phyloP scores from a whole-genome alignment of 1,284 basidiomycete genomes.

The Laetiporus sulphureus region DNA sequence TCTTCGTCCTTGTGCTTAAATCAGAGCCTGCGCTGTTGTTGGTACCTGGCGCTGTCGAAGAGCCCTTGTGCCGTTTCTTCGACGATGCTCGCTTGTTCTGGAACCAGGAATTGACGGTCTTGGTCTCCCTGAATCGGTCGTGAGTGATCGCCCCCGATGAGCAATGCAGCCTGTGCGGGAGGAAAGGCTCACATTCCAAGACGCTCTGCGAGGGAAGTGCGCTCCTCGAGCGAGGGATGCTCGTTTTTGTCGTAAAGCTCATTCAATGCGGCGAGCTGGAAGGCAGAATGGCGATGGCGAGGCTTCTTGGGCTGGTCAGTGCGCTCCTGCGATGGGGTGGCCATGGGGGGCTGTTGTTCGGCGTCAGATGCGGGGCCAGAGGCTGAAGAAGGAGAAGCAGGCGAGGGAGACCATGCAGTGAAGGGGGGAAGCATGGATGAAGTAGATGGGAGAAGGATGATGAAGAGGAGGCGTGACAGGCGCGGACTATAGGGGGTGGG shows the following conservation, averaged over 20 bases:
- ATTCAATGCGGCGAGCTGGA: slow-evolving; percentile 67
- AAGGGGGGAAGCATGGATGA: slow-evolving; percentile 30
- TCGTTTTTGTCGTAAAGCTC: slow-evolving; percentile 69
- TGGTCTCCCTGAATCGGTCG: slow-evolving; percentile 53
- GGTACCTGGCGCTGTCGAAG: slow-evolving; percentile 8
- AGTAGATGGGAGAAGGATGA: slow-evolving; percentile 17
- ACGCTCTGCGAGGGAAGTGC: slow-evolving; percentile 57
- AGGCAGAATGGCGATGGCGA: slow-evolving; percentile 64
- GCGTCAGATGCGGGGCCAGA: background rate
- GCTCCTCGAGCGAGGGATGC: slow-evolving; percentile 64
- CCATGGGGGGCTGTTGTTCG: slow-evolving; percentile 19
- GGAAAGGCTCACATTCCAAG: slow-evolving; percentile 59
- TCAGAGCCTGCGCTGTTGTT: slow-evolving; percentile 5
- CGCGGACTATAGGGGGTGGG: slow-evolving; percentile 20
- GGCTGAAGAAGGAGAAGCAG: slow-evolving; percentile 12
- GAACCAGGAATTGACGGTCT: slow-evolving; percentile 80
- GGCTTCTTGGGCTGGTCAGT: slow-evolving; percentile 58
- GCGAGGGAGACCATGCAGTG: slow-evolving; percentile 20
- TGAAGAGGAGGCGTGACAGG: slow-evolving; percentile 15
- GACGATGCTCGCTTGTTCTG: slow-evolving; percentile 78
- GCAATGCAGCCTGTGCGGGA: slow-evolving; percentile 10
- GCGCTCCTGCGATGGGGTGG: slow-evolving; percentile 20
- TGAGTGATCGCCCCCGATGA: slow-evolving; percentile 8
- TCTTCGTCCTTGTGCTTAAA: slow-evolving; percentile 1
- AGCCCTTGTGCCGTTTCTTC: slow-evolving; percentile 51